Base-by-base conservation (phyloP, 768 basidiomycete genomes). In the Hygrocybe punicea region DNA sequence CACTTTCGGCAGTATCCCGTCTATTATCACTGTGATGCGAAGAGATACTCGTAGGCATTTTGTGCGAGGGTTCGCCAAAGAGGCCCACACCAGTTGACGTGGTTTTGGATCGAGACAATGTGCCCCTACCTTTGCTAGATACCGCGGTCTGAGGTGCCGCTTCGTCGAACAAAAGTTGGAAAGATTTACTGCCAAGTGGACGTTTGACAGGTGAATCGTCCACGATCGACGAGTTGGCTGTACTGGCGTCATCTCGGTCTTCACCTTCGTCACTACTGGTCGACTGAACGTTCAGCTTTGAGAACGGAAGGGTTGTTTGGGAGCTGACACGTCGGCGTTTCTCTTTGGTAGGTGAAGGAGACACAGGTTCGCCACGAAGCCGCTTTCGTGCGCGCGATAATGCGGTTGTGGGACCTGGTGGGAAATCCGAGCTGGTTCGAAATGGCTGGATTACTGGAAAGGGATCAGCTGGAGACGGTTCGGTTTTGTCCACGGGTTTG, bases 311-410 rank as follows among this genome's bases (percentile, higher is more conserved):
- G 24, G 60, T 17, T 8, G 69, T 68, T 17, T 78, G 78, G 5
- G 80, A 74, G 36, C 68, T 66, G 51, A 83, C 66, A 40, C 87
- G 86, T 66, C 79, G 79, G 57, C 86, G 81, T 68, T 91, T 91
- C 65, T 83, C 83, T 68, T 90, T 91, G 65, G 79, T 82, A 3
- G 90, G 90, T 16, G 90, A 89, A 3, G 90, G 90, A 0, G 90
- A 91, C 2, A 92, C 89, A 1, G 85, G 85, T 65, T 92, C 90
- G 24, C 90, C 90, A 33, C 90, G 83, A 16, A 92, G 77, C 55
- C 90, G 85, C 68, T 92, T 92, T 36, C 89, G 82, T 19, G 90
- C 90, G 34, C 87, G 81, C 23, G 79, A 80, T 29, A 91, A 69
- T 11, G 87, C 81, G 49, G 67, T 73, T 37, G 70, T 64, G 9